Percentiles rank a stretch among this genome's conserved stretches.
Evolutionary conservation across 192 early-diverging fungal genomes (phyloP).

Genomic region (Podila clonocystis): DNA sequence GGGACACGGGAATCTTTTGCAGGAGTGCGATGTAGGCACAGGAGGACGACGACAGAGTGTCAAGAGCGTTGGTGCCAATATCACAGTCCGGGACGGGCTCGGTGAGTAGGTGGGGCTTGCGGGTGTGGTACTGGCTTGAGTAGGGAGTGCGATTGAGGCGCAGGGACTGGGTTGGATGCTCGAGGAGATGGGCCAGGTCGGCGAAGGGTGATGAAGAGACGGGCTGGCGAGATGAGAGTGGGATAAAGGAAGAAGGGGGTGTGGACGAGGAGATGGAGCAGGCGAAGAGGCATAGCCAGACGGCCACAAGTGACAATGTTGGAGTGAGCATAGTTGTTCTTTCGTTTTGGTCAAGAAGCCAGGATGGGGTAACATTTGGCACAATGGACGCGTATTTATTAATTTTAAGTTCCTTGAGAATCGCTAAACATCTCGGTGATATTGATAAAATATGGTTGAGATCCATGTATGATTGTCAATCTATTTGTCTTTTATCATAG

Average conservation of each 20-base stretch:
- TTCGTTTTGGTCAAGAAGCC: not conserved
- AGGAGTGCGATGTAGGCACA: not conserved
- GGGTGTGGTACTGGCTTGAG: not conserved
- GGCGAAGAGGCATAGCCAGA: not conserved
- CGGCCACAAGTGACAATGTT: not conserved
- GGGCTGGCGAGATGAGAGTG: not conserved
- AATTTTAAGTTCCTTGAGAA: no score
- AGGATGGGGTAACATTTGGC: no score
- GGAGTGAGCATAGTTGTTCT: not conserved
- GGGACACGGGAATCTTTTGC: not conserved
- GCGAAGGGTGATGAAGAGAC: not conserved
- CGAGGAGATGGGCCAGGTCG: not conserved
- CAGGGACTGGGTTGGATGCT: not conserved
- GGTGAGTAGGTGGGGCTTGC: not conserved
- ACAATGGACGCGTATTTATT: no score
- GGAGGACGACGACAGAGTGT: no score
- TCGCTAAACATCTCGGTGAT: no score
- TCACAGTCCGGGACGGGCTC: not conserved
- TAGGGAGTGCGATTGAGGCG: not conserved
- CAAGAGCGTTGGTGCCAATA: not conserved
- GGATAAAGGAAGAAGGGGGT: not conserved
- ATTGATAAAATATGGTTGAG: no score
- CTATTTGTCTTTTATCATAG: no score
- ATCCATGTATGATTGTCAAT: no score
- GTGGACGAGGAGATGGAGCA: not conserved